Conservation (phyloP, 2,329 filamentous ascomycete genomes). For the Tolypocladium endophyticum region DNA sequence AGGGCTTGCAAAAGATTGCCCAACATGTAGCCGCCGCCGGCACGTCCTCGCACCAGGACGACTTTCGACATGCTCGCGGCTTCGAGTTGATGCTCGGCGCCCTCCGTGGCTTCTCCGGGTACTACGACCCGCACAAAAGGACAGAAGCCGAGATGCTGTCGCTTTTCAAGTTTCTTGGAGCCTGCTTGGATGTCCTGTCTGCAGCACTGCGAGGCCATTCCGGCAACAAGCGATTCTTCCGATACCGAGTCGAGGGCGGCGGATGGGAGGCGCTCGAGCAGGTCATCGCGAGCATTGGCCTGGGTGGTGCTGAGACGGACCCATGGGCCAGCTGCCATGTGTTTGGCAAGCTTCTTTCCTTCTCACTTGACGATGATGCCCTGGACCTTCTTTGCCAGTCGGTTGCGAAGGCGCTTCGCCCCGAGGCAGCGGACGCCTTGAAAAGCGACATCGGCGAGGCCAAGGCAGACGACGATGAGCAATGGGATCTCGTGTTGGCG, state of each 20-base stretch:
- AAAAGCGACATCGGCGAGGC: constrained; percentile 4
- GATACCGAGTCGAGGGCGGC: constrained; percentile 60
- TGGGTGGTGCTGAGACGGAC: constrained; percentile 57
- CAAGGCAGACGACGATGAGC: constrained; percentile 19
- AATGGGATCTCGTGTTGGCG: constrained; percentile 26
- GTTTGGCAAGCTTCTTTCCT: constrained; percentile 73
- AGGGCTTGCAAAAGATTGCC: constrained; percentile 53
- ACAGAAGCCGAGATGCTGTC: constrained; percentile 50
- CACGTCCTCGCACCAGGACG: constrained; percentile 53
- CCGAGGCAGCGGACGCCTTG: constrained; percentile 15
- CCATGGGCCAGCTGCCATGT: constrained; percentile 59
- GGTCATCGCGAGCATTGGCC: constrained; percentile 56
- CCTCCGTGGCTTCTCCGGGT: constrained; percentile 60
- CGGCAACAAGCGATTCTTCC: constrained; percentile 83
- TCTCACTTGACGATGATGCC: constrained; percentile 68
- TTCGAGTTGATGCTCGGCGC: constrained; percentile 65
- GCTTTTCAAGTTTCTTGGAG: constrained; percentile 60
- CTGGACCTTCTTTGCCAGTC: constrained; percentile 58
- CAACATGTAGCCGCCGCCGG: constrained; percentile 45
- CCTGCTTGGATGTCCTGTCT: constrained; percentile 62
- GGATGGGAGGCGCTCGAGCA: constrained; percentile 73
- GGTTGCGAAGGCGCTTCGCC: constrained; percentile 25
- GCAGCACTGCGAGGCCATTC: constrained; percentile 67
- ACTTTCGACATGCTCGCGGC: constrained; percentile 71
- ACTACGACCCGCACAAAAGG: constrained; percentile 59